Evolutionary conservation across 2,329 filamentous ascomycete species (phyloP).

Genomic region (Colletotrichum chlorophyti): DNA sequence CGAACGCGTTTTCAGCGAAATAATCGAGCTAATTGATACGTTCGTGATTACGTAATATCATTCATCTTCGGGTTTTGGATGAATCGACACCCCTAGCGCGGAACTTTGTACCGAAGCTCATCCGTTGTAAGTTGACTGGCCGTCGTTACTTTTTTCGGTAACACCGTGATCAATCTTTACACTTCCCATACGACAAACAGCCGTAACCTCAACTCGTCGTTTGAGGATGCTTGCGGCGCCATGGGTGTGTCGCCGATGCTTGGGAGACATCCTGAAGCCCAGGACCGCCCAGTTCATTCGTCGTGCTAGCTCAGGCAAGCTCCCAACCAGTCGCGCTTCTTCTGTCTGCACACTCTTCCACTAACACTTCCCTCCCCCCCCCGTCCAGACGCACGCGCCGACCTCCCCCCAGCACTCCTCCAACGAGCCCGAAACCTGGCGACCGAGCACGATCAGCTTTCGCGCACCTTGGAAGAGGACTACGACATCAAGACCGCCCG

Average conservation of each 20-base stretch:
- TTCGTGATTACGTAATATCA: constrained; percentile 25
- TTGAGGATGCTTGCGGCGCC: constrained; percentile 46
- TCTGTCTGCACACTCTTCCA: not conserved
- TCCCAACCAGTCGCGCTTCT: not conserved
- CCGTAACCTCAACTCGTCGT: not conserved
- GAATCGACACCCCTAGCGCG: not conserved
- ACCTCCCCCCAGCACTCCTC: constrained; percentile 62
- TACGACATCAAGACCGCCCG: constrained; percentile 66
- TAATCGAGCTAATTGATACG: too few species aligned
- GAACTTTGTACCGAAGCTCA: constrained; percentile 11
- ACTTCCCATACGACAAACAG: not conserved
- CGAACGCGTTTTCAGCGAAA: too few species aligned
- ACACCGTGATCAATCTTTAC: not conserved
- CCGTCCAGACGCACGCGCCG: constrained; percentile 36
- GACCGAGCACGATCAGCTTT: constrained; percentile 63
- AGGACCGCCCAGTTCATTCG: constrained; percentile 41
- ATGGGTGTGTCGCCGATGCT: constrained; percentile 61
- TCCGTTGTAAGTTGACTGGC: too few species aligned
- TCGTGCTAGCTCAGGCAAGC: constrained; percentile 48
- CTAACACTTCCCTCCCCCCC: constrained; percentile 8
- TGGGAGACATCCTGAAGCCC: constrained; percentile 43
- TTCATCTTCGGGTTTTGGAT: not conserved
- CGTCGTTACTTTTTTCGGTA: not conserved
- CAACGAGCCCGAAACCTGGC: constrained; percentile 64
- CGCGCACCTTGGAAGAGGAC: constrained; percentile 53